Conservation (phyloP, 208 protist species). For the Angomonas deanei region DNA sequence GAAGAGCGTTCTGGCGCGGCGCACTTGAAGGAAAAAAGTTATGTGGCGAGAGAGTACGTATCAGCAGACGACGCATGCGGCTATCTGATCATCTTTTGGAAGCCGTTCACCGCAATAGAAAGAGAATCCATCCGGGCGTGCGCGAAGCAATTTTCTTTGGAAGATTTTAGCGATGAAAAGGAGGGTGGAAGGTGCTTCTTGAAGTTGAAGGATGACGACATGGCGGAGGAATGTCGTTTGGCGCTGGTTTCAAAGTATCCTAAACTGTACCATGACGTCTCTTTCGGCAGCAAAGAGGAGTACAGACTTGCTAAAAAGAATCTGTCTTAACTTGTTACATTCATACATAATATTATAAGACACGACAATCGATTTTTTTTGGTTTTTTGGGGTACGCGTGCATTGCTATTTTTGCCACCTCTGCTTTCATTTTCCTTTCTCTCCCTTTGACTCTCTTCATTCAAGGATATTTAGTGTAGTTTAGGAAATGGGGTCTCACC, state of each 20-base stretch:
- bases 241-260: conserved; percentile 17
- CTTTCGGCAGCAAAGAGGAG: background rate
- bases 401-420: background rate
- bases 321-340: background rate
- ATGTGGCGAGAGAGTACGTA: conserved; percentile 27
- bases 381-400: background rate
- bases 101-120: conserved; percentile 12
- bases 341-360: background rate
- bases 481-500: conserved; percentile 50
- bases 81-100: conserved; percentile 44
- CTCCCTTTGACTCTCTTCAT: background rate
- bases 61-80: conserved; percentile 6
- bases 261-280: background rate
- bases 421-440: background rate
- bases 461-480: background rate
- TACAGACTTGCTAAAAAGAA: background rate
- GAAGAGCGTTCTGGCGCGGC: conserved; percentile 18
- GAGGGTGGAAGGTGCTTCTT: conserved; percentile 70
- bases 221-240: conserved; percentile 32
- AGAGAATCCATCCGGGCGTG: conserved; percentile 8
- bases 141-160: conserved; percentile 11
- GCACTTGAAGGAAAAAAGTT: conserved; percentile 32
- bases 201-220: conserved; percentile 30
- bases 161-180: conserved; percentile 52
- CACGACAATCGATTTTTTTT: background rate